Conservation (phyloP, 345 rosid species). For the Durio zibethinus region DNA sequence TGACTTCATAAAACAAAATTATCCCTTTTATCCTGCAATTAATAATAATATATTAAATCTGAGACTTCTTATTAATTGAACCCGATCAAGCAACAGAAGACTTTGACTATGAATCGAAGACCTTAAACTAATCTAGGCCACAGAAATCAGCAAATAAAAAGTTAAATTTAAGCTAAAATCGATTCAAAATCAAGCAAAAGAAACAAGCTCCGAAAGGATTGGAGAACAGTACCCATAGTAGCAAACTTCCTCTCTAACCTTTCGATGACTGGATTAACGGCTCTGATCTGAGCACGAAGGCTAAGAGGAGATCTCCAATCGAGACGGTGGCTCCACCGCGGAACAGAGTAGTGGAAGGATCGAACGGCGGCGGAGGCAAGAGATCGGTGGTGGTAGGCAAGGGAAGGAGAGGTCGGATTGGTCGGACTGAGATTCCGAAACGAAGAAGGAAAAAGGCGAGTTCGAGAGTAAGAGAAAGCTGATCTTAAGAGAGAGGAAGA, state of each 20-base stretch:
- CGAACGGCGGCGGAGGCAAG: slow-evolving; percentile 47
- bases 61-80: neutral
- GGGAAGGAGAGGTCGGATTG: slow-evolving; percentile 19
- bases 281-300: slow-evolving; percentile 66
- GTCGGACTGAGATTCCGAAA: slow-evolving; percentile 19
- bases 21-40: neutral
- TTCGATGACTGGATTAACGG: slow-evolving; percentile 55
- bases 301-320: slow-evolving; percentile 59
- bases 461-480: slow-evolving; percentile 30
- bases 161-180: neutral
- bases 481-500: slow-evolving; percentile 59
- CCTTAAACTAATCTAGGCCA: neutral
- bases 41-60: neutral
- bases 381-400: slow-evolving; percentile 42
- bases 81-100: neutral
- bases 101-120: neutral
- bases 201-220: slow-evolving; percentile 17
- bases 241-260: slow-evolving; percentile 64
- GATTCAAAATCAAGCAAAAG: neutral
- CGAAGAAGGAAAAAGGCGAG: slow-evolving; percentile 34
- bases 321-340: slow-evolving; percentile 76
- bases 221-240: slow-evolving; percentile 62
- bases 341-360: slow-evolving; percentile 39
- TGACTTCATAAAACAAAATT: neutral
- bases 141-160: neutral